Evolutionary conservation across 495 filamentous ascomycete species (phyloP).

Genomic region (Thermochaetoides thermophila): DNA sequence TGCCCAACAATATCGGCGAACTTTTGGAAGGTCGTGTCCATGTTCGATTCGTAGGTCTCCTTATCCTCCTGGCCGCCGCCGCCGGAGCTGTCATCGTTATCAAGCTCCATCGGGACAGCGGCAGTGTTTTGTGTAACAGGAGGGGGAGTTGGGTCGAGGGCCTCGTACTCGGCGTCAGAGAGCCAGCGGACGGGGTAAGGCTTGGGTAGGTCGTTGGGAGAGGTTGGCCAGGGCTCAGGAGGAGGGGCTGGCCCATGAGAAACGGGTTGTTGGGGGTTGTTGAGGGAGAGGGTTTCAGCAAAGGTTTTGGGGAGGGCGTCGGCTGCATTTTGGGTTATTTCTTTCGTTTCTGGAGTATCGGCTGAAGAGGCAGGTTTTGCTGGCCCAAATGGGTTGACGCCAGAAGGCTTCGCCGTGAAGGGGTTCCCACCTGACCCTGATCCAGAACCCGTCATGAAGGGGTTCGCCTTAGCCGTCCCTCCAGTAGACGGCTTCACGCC

Average conservation of each 20-base stretch:
- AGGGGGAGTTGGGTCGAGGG: slow-evolving; percentile 41
- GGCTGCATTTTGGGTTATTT: slow-evolving; percentile 11
- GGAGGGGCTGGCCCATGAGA: slow-evolving; percentile 28
- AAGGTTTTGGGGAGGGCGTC: slow-evolving; percentile 53
- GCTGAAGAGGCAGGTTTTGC: no score
- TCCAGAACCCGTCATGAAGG: no score
- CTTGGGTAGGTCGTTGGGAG: slow-evolving; percentile 43
- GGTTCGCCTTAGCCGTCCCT: neutral
- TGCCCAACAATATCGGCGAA: slow-evolving; percentile 79
- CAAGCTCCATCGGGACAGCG: slow-evolving; percentile 37
- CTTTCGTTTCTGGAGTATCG: no score
- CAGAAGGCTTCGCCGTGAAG: slow-evolving; percentile 18
- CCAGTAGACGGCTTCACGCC: slow-evolving; percentile 26
- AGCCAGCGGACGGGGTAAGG: slow-evolving; percentile 68
- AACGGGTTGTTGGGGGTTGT: slow-evolving; percentile 19
- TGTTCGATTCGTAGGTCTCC: slow-evolving; percentile 64
- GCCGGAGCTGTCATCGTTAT: slow-evolving; percentile 22
- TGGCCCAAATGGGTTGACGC: slow-evolving; percentile 24
- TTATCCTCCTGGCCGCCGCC: slow-evolving; percentile 53
- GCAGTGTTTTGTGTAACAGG: slow-evolving; percentile 32
- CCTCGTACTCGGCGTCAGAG: slow-evolving; percentile 80
- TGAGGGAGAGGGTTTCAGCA: slow-evolving; percentile 41
- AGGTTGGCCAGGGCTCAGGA: slow-evolving; percentile 61
- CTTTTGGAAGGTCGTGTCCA: slow-evolving; percentile 82
- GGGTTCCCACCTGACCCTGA: no score